Conservation (phyloP, 805 yeast genomes). For the Kazachstania martiniae region DNA sequence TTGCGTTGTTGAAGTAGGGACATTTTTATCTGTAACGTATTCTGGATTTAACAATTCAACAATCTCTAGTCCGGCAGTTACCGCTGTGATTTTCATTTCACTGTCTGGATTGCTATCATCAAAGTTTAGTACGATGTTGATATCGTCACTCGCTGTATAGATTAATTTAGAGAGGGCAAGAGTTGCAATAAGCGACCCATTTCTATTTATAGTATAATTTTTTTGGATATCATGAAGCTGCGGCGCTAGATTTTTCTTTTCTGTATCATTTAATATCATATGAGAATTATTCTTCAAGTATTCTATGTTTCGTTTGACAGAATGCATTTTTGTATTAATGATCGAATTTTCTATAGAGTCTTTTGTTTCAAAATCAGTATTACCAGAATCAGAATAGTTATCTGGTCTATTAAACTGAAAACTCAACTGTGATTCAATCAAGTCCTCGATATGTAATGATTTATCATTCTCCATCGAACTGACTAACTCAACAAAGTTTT, state of each 20-base stretch:
- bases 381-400: constrained; percentile 3
- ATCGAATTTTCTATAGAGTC: constrained; percentile 2
- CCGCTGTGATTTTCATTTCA: constrained; percentile 30
- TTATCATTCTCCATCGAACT: constrained; percentile 9
- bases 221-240: constrained; percentile 25
- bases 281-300: constrained; percentile 6
- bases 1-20: constrained; percentile 10
- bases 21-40: constrained; percentile 11
- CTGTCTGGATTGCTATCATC: constrained; percentile 13
- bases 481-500: constrained; percentile 15
- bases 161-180: constrained; percentile 31
- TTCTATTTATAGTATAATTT: constrained; percentile 32
- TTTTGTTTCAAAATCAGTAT: constrained; percentile 3
- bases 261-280: constrained; percentile 1
- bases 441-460: constrained; percentile 20
- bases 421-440: constrained; percentile 19
- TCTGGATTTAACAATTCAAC: constrained; percentile 29
- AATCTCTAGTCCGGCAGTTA: constrained; percentile 27
- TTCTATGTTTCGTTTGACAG: constrained; percentile 12
- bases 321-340: neutral
- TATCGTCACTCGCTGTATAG: constrained; percentile 36
- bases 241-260: constrained; percentile 8
- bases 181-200: constrained; percentile 32
- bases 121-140: constrained; percentile 31
- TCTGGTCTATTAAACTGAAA: constrained; percentile 14